Conservation (phyloP, 129 eudicot species). For the Erigeron canadensis region DNA sequence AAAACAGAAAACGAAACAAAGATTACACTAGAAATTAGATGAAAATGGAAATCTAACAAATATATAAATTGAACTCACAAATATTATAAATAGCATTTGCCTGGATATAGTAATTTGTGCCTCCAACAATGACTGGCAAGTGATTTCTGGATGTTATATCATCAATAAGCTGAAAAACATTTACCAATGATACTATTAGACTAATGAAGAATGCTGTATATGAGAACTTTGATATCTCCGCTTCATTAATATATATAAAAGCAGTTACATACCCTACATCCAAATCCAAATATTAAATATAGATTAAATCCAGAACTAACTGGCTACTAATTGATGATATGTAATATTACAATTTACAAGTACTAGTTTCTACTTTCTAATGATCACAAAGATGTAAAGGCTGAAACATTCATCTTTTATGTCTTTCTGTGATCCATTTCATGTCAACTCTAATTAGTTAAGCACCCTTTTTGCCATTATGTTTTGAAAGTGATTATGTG, state of each 20-base stretch:
- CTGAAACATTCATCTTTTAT: too few species aligned
- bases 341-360: neutral
- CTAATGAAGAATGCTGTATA: conserved; percentile 1
- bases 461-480: neutral
- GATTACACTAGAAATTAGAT: neutral
- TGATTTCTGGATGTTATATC: conserved; percentile 76
- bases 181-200: neutral
- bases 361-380: conserved; percentile 5
- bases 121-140: conserved; percentile 93
- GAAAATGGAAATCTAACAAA: conserved; percentile 9
- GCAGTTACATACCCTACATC: conserved; percentile 4
- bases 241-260: neutral
- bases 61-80: neutral
- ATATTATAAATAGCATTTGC: conserved; percentile 34
- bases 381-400: conserved; percentile 11
- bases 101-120: conserved; percentile 98
- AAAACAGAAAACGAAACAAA: conserved; percentile 18
- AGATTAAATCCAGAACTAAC: conserved; percentile 12
- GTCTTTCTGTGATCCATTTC: too few species aligned
- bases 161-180: conserved; percentile 65
- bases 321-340: conserved; percentile 9
- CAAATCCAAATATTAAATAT: neutral
- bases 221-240: neutral
- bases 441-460: too few species aligned
- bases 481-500: neutral